phyloP scores from a whole-genome alignment of 768 basidiomycete species.

The Dioszegia crocea region DNA sequence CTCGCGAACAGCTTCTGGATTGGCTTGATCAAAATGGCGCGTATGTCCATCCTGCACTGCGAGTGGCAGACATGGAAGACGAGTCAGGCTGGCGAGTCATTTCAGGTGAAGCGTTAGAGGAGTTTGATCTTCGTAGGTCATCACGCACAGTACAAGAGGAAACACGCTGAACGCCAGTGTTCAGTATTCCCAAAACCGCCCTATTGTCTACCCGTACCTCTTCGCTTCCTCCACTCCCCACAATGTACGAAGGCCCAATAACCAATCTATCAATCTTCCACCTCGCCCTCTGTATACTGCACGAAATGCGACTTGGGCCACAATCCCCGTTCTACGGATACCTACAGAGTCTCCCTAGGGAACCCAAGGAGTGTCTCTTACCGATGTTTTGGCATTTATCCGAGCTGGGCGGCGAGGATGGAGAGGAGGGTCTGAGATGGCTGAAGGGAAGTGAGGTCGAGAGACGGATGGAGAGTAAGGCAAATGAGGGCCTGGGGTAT shows the following conservation, averaged over 20 bases:
- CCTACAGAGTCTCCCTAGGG: conserved; percentile 47
- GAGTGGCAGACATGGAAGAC: conserved; percentile 7
- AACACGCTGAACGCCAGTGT: conserved; percentile 25
- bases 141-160: background rate
- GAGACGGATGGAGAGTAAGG: conserved; percentile 25
- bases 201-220: conserved; percentile 38
- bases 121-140: background rate
- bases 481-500: conserved; percentile 24
- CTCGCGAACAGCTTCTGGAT: background rate
- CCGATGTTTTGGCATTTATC: conserved; percentile 49
- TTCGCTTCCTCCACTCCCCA: conserved; percentile 9
- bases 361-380: conserved; percentile 23
- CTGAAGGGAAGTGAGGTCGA: conserved; percentile 43
- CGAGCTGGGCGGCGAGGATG: conserved; percentile 32
- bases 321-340: conserved; percentile 49
- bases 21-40: conserved; percentile 5
- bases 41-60: background rate
- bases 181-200: conserved; percentile 33
- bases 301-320: conserved; percentile 44
- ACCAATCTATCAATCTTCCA: conserved; percentile 27
- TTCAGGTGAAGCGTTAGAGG: background rate
- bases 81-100: background rate
- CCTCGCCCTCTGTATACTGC: conserved; percentile 46
- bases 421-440: conserved; percentile 35
- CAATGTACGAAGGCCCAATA: background rate